Conservation (phyloP, 192 early-diverging fungal species). For the Coemansia sp. region DNA sequence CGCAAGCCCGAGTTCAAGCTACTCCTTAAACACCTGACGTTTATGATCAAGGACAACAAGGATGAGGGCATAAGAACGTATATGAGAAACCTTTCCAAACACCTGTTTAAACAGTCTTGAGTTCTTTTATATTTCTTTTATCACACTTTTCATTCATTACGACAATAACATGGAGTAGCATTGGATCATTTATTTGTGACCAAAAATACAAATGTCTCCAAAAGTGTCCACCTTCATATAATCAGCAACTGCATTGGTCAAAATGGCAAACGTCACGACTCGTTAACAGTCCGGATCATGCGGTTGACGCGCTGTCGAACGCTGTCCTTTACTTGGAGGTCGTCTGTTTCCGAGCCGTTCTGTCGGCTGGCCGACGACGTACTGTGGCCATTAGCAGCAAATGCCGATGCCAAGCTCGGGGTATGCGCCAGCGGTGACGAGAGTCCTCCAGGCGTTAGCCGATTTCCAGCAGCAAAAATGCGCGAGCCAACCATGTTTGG, state of each 20-base stretch:
- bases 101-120: not conserved
- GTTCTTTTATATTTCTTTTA: too few relatives aligned
- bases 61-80: not conserved
- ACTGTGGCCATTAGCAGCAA: not conserved
- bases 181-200: not conserved
- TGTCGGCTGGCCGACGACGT: constrained; percentile 6
- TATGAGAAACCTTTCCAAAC: not conserved
- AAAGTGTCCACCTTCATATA: too few relatives aligned
- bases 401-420: constrained; percentile 8
- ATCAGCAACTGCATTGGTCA: not conserved
- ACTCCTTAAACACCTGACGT: not conserved
- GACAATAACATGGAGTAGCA: too few relatives aligned
- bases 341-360: constrained; percentile 21
- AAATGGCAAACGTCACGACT: constrained; percentile 19
- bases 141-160: not conserved
- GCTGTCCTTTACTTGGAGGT: constrained; percentile 51
- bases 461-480: constrained; percentile 17
- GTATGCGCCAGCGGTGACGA: constrained; percentile 9
- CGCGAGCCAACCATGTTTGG: constrained; percentile 18
- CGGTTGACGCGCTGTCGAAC: constrained; percentile 53
- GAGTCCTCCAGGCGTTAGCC: constrained; percentile 9
- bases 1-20: not conserved
- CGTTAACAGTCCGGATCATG: constrained; percentile 49
- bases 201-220: too few relatives aligned
- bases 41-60: not conserved